Base-by-base conservation (phyloP, 768 basidiomycete species). In the Hirschioporus abietinus region DNA sequence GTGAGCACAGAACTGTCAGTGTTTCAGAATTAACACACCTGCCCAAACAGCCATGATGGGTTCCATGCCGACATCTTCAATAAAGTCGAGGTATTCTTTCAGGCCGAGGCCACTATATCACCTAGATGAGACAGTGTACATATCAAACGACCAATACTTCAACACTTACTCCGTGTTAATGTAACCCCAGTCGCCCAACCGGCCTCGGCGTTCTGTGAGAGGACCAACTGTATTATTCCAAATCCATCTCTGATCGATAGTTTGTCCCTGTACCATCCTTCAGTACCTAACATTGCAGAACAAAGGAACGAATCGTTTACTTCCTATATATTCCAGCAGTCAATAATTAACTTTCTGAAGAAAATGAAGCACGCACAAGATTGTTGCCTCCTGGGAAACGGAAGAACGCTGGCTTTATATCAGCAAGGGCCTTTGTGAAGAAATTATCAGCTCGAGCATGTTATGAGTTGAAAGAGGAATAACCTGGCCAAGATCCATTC, bases 321-420 rank as follows among this genome's bases (percentile, higher is more conserved):
- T 82, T 85, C 71, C 84, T 85, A 64, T 71, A 72, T 59, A 75
- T 74, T 52, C 42, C 42, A 60, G 77, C 30, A 26, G 76, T 23
- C 69, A 71, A 72, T 66, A 69, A n/a, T 18, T 68, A 66, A 18
- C 18, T 25, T 24, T 60, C 66, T 23, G 23, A 70, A 67, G 58
- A 62, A 61, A 63, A 35, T 24, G 24, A n/a, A 68, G 58, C 35
- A 66, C 79, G 9, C 68, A 84, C 88, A 63, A 88, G 73, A 69
- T 88, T 88, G 68, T 87, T 88, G 8, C 89, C 89, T 23, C 89
- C 89, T 8, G 88, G 89, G 70, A 89, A 83, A 42, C 89, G 81
- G 78, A 86, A 88, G 74, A 88, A 86, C 3, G 83, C 77, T 18
- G 88, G 87, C 8, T 79, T 81, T 77, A 85, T 82, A 8, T 83